Percentiles rank a stretch among this genome's conserved stretches.
Conservation (phyloP, 768 basidiomycete species). For the Leccinellum albellum region DNA sequence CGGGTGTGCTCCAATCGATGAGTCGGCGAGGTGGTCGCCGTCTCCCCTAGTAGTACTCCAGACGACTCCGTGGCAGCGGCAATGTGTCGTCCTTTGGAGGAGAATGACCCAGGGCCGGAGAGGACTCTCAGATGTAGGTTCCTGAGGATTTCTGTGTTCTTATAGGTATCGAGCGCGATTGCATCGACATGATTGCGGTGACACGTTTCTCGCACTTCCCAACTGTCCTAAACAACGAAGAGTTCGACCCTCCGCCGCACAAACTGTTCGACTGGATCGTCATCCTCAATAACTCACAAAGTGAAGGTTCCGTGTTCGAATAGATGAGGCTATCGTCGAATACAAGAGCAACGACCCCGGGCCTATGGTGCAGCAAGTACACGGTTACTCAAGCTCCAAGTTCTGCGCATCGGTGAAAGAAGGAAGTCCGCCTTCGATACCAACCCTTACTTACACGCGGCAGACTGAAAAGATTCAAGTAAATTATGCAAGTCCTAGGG, state of each 20-base stretch:
- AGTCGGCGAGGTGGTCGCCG: too few relatives aligned
- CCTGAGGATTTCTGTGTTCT: background rate
- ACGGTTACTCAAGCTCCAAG: background rate
- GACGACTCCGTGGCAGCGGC: too few relatives aligned
- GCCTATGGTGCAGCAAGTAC: background rate
- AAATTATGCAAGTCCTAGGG: background rate
- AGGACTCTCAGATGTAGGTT: slow-evolving; percentile 10
- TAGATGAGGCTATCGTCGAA: background rate
- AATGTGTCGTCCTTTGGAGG: too few relatives aligned
- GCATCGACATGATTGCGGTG: background rate
- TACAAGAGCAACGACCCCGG: background rate
- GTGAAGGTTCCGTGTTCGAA: background rate
- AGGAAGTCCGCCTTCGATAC: background rate
- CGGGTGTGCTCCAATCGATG: too few relatives aligned
- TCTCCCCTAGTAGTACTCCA: too few relatives aligned
- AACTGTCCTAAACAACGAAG: background rate
- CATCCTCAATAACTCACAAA: background rate
- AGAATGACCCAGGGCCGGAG: too few relatives aligned
- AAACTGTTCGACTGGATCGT: background rate
- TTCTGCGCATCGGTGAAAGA: background rate
- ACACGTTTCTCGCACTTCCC: background rate
- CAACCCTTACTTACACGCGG: background rate
- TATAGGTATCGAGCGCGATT: background rate
- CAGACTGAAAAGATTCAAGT: too few relatives aligned
- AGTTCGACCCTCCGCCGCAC: too few relatives aligned